A percentile compares a stretch with the other conserved stretches of the same genome.
These are phyloP conservation scores for Aureobasidium sp. DNA, from an alignment of 2,329 filamentous ascomycete genomes.

Conservation along the genomic window DNA sequence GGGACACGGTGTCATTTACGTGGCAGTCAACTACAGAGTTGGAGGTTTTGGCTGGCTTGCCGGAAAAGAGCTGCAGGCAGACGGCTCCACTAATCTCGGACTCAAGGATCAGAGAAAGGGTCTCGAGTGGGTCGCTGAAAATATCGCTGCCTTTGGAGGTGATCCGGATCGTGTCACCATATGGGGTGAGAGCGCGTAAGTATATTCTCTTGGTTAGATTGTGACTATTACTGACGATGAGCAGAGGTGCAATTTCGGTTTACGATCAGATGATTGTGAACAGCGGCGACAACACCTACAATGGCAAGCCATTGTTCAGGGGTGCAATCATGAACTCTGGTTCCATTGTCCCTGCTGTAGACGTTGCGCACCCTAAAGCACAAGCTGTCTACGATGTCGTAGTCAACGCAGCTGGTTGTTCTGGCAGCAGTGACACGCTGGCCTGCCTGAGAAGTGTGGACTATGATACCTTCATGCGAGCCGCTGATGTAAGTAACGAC, in stretches of 20 bases:
- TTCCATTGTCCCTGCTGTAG: constrained; percentile 40
- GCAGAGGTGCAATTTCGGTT: constrained; percentile 52
- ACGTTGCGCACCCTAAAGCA: constrained; percentile 57
- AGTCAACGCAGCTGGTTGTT: constrained; percentile 38
- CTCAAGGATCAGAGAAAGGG: constrained; percentile 24
- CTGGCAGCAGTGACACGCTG: constrained; percentile 33
- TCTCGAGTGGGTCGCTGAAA: constrained; percentile 25
- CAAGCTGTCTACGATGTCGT: constrained; percentile 47
- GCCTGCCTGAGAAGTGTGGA: constrained; percentile 39
- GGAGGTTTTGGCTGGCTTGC: constrained; percentile 28
- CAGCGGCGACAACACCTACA: constrained; percentile 64
- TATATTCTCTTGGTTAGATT: too few relatives aligned
- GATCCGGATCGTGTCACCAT: constrained; percentile 72
- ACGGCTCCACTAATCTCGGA: constrained; percentile 27
- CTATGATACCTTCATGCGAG: constrained; percentile 46
- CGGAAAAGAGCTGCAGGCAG: constrained; percentile 25
- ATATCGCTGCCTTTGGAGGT: constrained; percentile 64
- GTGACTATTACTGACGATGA: too few relatives aligned
- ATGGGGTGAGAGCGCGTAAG: constrained; percentile 51
- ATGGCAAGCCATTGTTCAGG: constrained; percentile 65
- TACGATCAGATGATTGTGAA: constrained; percentile 70
- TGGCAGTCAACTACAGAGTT: constrained; percentile 62
- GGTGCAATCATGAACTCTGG: constrained; percentile 73
- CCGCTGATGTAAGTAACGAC: constrained; percentile 41
- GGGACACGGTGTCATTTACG: constrained; percentile 61